Base-by-base conservation (phyloP, 2,329 filamentous ascomycete species). In the Arthrocladium fulminans region DNA sequence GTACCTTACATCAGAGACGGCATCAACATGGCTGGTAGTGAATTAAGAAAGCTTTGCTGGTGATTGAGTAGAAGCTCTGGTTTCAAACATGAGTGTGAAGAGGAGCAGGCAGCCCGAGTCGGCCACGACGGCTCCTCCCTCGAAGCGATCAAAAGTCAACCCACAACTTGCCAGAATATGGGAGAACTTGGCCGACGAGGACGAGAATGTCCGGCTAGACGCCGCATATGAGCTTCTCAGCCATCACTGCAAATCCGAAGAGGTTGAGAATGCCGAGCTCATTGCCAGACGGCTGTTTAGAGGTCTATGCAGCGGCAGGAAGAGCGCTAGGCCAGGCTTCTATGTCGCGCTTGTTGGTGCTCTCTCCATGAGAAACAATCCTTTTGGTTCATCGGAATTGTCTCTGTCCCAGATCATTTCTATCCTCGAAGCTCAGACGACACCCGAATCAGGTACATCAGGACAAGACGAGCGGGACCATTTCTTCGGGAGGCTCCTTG, bases 271-370 rank as follows among this genome's bases (percentile, higher is more conserved):
- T 48, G 64, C 69, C 41, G 60, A 63, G 45, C 67, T 67, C 47
- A 61, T 62, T 1, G 52, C 73, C 54, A 77, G 78, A 61, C 76
- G 84, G 22, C 73, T 98, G 30, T 87, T 96, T 64, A 81, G 86
- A 47, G 92, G 92, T 34, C 79, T 97, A 15, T 88, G 89, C 52
- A 96, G 88, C 63, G 84, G 88, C 47, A 82, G 88, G 49, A 95
- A 95, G 69, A 87, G 86, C 10, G 88, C 90, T 15, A 78, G 92
- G 22, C 71, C 92, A 44, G 92, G 92, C 2, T 96, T 94, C 64
- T 94, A 88, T 47, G 75, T 96, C 48, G 90, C 90, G 0, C 70
- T 97, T 56, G 84, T 88, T 0, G 89, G 96, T 65, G 70, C 94
- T 7, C 64, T 95, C 38, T 74, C 44, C 13, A 4, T 39, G 32